A percentile compares a stretch with the other conserved stretches of the same genome.
phyloP scores from a whole-genome alignment of 208 protist genomes.

The Leishmania tarentolae region DNA sequence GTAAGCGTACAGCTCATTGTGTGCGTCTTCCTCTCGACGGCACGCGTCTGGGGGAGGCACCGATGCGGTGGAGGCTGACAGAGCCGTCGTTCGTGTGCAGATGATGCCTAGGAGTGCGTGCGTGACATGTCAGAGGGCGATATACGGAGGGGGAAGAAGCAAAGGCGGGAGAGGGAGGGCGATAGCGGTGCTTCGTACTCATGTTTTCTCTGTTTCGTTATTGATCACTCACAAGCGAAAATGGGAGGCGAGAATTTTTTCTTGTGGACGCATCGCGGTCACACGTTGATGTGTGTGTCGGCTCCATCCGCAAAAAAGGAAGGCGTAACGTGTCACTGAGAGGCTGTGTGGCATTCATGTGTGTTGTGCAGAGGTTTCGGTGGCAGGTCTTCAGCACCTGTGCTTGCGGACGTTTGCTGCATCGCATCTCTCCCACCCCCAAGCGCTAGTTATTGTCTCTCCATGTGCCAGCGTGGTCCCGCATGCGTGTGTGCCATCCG shows the following conservation, averaged over 20 bases:
- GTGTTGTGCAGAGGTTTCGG: background rate
- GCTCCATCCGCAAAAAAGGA: background rate
- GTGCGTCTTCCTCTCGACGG: background rate
- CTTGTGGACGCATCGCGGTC: background rate
- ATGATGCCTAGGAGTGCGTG: background rate
- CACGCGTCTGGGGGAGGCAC: background rate
- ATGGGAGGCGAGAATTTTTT: background rate
- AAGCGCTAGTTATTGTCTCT: background rate
- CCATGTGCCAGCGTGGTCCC: no score
- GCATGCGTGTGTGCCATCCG: background rate
- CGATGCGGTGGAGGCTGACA: background rate
- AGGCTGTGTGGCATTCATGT: background rate
- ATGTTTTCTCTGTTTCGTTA: background rate
- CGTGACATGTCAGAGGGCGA: background rate
- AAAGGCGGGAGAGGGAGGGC: background rate
- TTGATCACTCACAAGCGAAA: background rate
- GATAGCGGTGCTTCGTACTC: background rate
- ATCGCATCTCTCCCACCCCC: background rate
- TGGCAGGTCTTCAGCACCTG: background rate
- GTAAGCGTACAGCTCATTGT: background rate
- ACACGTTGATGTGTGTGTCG: background rate
- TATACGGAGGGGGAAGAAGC: background rate
- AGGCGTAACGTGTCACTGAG: background rate
- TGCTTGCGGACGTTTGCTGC: background rate
- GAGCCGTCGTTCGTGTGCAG: background rate